Evolutionary conservation across 805 yeast species (phyloP), one percentile per base, ranked within the genome.

Genomic region (Candida methanosorbosa): DNA sequence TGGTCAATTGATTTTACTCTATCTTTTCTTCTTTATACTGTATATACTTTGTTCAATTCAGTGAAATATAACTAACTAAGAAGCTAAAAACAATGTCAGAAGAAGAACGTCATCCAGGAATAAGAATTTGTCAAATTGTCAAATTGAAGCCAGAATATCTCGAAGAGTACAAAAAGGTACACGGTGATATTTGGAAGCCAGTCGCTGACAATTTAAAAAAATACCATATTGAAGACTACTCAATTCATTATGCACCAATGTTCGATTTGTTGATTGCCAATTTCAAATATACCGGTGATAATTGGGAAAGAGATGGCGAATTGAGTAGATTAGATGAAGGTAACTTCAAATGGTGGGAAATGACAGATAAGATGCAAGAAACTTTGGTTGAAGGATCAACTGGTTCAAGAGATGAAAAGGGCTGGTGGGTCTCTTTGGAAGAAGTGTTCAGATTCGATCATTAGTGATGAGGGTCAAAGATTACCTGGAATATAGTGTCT

Each of bases 181-280:
- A 63, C 40, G 27, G 39, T 17, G 39, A 48, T 8, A 52, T 55
- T n/a, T 52, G 56, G 46, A 46, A 45, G 13, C 51, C 58, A 8
- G 67, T 63, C 4, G 44, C 56, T 17, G 53, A 42, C 21, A 56
- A 51, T 36, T 39, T 63, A 22, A 42, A 43, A 13, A 56, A 59
- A 30, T 58, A 58, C 38, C 61, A 61, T 37, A 58, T 63, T 33
- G 66, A 59, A 40, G 68, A 63, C 45, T 63, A 63, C 45, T 62
- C 67, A 1, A 61, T 63, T 36, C 56, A 57, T 38, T 62, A 60
- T 36, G 35, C 54, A 26, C 58, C 62, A 8, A 38, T 41, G 19
- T 50, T 54, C 33, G 44, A 42, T 18, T 33, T 63, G 14, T 40
- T 63, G 15, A 61, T 63, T 34, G 65, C 66, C 26, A 53, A 38